Percentiles rank a stretch among this genome's conserved stretches.
Evolutionary conservation across 2,329 filamentous ascomycete species (phyloP).

Genomic region (Furcasterigmium sp.): DNA sequence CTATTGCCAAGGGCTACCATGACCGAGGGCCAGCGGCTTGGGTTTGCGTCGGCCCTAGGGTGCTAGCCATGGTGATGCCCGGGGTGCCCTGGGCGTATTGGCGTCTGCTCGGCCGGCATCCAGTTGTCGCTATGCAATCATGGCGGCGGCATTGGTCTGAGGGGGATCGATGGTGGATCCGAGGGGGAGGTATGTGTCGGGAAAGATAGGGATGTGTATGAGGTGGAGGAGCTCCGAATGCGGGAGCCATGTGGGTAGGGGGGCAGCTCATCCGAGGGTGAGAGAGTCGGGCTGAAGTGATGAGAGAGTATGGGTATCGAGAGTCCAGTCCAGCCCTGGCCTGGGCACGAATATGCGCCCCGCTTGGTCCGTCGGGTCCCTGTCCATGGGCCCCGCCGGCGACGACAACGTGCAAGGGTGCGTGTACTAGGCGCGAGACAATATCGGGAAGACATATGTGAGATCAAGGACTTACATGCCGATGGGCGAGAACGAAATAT

Average conservation of each 20-base stretch:
- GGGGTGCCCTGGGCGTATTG: not conserved
- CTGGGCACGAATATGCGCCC: no score
- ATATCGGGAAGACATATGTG: no score
- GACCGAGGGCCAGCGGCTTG: not conserved
- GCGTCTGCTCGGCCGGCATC: not conserved
- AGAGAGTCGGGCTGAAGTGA: not conserved
- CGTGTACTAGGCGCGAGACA: no score
- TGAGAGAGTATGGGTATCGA: no score
- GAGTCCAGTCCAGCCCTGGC: no score
- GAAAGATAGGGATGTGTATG: slow-evolving; percentile 10
- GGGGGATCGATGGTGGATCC: slow-evolving; percentile 2
- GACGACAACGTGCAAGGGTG: no score
- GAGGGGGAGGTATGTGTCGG: slow-evolving; percentile 8
- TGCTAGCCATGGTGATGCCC: not conserved
- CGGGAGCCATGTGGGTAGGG: not conserved
- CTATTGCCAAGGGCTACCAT: not conserved
- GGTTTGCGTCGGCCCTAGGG: not conserved
- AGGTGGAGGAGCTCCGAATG: not conserved
- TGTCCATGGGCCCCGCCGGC: no score
- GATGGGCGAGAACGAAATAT: no score
- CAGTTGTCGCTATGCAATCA: slow-evolving; percentile 1
- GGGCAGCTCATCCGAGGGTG: not conserved
- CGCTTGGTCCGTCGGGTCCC: no score
- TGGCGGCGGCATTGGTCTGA: slow-evolving; percentile 1
- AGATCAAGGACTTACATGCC: no score